These are phyloP conservation scores for Takakia lepidozioides DNA, from an alignment of 225 moss, liverwort and hornwort species.

Conservation along the genomic window DNA sequence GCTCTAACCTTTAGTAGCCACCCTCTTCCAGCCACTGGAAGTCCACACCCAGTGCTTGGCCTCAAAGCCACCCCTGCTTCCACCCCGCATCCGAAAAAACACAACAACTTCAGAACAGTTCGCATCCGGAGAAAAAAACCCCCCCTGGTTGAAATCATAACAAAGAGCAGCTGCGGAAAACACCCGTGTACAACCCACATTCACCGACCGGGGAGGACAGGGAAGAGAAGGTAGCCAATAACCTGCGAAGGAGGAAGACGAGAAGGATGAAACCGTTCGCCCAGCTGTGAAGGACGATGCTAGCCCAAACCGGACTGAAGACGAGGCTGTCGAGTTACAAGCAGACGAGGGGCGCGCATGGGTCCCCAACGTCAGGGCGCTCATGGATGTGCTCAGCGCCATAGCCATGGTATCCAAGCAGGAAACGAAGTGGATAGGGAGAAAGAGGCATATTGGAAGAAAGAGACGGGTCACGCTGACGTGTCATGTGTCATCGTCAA, in stretches of 20 bases:
- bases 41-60: conserved; percentile 43
- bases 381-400: conserved; percentile 53
- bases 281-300: conserved; percentile 66
- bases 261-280: conserved; percentile 64
- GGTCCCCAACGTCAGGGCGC: conserved; percentile 35
- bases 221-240: not conserved
- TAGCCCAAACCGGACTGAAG: conserved; percentile 35
- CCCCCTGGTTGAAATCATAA: not conserved
- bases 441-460: too few relatives aligned
- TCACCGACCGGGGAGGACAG: not conserved
- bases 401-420: too few relatives aligned
- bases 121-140: too few relatives aligned
- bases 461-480: too few relatives aligned
- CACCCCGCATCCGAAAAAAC: not conserved
- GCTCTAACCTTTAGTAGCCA: conserved; percentile 74
- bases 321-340: conserved; percentile 9
- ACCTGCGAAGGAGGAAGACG: conserved; percentile 82
- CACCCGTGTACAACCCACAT: not conserved
- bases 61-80: conserved; percentile 54
- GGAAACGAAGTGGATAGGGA: too few relatives aligned
- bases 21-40: conserved; percentile 60
- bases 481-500: too few relatives aligned
- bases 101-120: not conserved
- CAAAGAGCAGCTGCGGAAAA: not conserved
- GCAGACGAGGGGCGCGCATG: conserved; percentile 4